Evolutionary conservation across 1,284 basidiomycete species (phyloP), one percentile per base, ranked within the genome.

Genomic region (Phenoliferia sp.): DNA sequence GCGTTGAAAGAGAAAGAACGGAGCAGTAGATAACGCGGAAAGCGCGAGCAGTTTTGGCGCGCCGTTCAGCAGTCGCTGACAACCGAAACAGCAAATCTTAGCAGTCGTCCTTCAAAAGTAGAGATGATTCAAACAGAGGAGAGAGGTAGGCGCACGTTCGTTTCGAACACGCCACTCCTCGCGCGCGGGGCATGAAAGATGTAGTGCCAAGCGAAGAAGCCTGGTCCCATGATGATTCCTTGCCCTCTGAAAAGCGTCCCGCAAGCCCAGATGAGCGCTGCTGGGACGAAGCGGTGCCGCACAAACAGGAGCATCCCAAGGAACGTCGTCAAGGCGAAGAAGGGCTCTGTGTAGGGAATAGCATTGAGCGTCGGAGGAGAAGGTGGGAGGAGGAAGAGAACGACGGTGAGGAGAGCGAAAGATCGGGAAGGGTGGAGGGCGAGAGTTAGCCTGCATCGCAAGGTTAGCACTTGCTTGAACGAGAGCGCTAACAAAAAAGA

Each of bases 311-410:
- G 76, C 79, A 77, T 76, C 81, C 92, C 93, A 75, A 80, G 81
- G 75, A 94, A 93, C 0, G 90, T 88, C 19, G 89, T 79, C 64
- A 86, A 84, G 0, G 94, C 89, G 79, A 90, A 95, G 77, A 92
- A 88, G 0, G 92, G 88, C 76, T 98, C 95, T 55, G 84, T 87
- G 75, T 90, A 95, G 0, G 89, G 85, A 0, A 88, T 87, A 56
- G 88, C 82, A 22, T 85, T 83, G 19, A 92, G 79, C 0, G 88
- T 87, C 0, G 86, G 85, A 0, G 92, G 92, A 36, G 92, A 90
- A 44, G 90, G 91, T 0, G 92, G 85, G 7, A 97, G 75, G 56
- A 94, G 81, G 57, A 90, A 92, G 19, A 97, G 80, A 22, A 88
- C 65, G 0, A 87, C 78, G 0, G 88, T 81, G 3, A 89, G 79